A percentile compares a stretch with the other conserved stretches of the same genome.
These are phyloP conservation scores for Clonostachys byssicola DNA, from an alignment of 2,329 filamentous ascomycete genomes.

Conservation along the genomic window DNA sequence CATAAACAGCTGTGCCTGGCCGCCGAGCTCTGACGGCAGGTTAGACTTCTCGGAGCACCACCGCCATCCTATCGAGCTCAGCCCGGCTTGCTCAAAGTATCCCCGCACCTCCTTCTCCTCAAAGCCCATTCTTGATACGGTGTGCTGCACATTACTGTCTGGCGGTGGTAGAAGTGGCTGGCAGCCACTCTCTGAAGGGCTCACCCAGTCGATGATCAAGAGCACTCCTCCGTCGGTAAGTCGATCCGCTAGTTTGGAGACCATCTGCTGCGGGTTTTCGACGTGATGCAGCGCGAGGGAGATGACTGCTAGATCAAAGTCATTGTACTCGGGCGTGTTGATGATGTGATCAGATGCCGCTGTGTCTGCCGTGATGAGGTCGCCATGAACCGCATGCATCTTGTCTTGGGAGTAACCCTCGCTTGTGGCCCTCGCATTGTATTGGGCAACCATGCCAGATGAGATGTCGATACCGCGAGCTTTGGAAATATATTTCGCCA, in stretches of 20 bases:
- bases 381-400: conserved; percentile 21
- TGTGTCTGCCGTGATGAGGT: conserved; percentile 15
- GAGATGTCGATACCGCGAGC: conserved; percentile 28
- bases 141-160: conserved; percentile 4
- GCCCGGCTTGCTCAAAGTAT: conserved; percentile 12
- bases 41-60: conserved; percentile 9
- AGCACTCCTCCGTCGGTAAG: conserved; percentile 20
- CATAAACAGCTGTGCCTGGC: conserved; percentile 16
- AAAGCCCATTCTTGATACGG: conserved; percentile 14
- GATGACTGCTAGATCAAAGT: conserved; percentile 25
- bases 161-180: not conserved
- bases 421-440: conserved; percentile 18
- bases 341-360: conserved; percentile 6
- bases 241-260: conserved; percentile 16
- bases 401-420: conserved; percentile 11
- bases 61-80: conserved; percentile 16
- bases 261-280: conserved; percentile 15
- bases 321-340: conserved; percentile 9
- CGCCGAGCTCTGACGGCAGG: conserved; percentile 14
- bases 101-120: conserved; percentile 10
- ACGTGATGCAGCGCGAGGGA: conserved; percentile 30
- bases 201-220: conserved; percentile 24
- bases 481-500: conserved; percentile 18
- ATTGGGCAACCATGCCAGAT: conserved; percentile 19
- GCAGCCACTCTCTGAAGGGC: conserved; percentile 6